These are phyloP conservation scores for Athelia psychrophila DNA, from an alignment of 1,284 basidiomycete species.

Conservation along the genomic window DNA sequence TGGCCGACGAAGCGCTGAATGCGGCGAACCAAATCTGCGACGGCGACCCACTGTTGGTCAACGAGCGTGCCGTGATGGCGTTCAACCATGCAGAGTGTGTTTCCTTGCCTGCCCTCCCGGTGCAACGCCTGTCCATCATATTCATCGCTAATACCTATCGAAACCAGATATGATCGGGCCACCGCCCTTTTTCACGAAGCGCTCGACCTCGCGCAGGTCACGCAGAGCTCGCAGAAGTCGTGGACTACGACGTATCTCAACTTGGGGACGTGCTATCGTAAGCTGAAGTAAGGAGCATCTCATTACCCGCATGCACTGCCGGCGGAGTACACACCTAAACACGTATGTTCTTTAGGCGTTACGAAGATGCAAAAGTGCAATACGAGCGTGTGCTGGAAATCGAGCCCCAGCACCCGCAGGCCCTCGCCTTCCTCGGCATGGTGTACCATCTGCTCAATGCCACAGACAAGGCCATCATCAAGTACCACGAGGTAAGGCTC, in stretches of 20 bases:
- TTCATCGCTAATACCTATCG: constrained; percentile 6
- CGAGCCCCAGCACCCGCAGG: constrained; percentile 75
- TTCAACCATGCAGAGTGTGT: constrained; percentile 82
- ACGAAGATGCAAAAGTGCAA: constrained; percentile 64
- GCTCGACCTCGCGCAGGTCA: constrained; percentile 71
- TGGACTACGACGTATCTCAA: constrained; percentile 92
- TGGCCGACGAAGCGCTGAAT: constrained; percentile 87
- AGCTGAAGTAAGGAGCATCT: constrained; percentile 58
- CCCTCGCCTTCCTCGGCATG: constrained; percentile 83
- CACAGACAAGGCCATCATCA: constrained; percentile 76
- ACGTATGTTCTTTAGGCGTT: constrained; percentile 46
- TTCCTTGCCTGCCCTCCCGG: too few species aligned
- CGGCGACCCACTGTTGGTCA: constrained; percentile 85
- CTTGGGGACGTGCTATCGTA: constrained; percentile 83
- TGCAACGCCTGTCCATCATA: constrained; percentile 16
- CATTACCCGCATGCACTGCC: too few species aligned
- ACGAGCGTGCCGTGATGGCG: constrained; percentile 92
- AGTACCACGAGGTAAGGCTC: constrained; percentile 79
- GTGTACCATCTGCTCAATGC: constrained; percentile 75
- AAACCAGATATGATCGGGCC: constrained; percentile 64
- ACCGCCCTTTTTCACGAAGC: constrained; percentile 70
- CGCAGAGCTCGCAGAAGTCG: constrained; percentile 78
- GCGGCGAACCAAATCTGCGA: constrained; percentile 81
- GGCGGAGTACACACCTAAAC: not conserved
- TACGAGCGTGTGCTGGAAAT: constrained; percentile 81